Conservation (phyloP, 176 grass and related monocot species). For the Triticum timopheevii region DNA sequence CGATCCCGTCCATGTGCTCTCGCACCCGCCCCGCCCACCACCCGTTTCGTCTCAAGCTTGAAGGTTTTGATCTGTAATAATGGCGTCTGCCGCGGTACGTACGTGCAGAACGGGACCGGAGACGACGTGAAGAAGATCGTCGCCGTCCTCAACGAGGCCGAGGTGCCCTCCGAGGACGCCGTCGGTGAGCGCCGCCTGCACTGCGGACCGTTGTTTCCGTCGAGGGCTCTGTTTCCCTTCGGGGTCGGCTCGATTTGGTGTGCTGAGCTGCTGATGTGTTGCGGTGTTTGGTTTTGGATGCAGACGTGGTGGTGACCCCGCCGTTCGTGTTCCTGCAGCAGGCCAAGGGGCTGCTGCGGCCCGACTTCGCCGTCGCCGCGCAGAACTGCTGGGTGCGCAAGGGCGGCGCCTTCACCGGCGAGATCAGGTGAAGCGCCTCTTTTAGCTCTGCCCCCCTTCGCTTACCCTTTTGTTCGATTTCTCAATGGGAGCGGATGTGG, state of each 20-base stretch:
- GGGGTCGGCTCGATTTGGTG: background rate
- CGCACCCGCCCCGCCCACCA: too few relatives aligned
- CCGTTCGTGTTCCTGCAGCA: slow-evolving; percentile 83
- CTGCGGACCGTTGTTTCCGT: background rate
- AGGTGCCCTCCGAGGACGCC: slow-evolving; percentile 72
- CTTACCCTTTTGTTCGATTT: slow-evolving; percentile 3
- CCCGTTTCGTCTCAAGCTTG: background rate
- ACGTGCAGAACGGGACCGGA: slow-evolving; percentile 66
- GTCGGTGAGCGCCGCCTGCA: slow-evolving; percentile 49
- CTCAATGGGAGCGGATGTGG: background rate
- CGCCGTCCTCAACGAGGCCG: slow-evolving; percentile 67
- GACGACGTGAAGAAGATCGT: slow-evolving; percentile 95
- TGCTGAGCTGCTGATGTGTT: slow-evolving; percentile 9
- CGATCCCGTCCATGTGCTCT: too few relatives aligned
- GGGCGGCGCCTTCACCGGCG: slow-evolving; percentile 86
- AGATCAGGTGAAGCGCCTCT: slow-evolving; percentile 59
- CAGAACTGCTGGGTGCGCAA: slow-evolving; percentile 95
- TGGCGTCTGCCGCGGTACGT: background rate
- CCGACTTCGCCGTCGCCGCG: slow-evolving; percentile 72
- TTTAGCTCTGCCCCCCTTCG: background rate
- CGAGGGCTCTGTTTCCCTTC: background rate
- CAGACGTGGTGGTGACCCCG: slow-evolving; percentile 94
- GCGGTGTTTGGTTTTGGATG: background rate
- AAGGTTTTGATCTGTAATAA: slow-evolving; percentile 27
- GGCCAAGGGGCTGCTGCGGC: slow-evolving; percentile 60